Base-by-base conservation (phyloP, 345 rosid genomes). In the Brassica juncea region DNA sequence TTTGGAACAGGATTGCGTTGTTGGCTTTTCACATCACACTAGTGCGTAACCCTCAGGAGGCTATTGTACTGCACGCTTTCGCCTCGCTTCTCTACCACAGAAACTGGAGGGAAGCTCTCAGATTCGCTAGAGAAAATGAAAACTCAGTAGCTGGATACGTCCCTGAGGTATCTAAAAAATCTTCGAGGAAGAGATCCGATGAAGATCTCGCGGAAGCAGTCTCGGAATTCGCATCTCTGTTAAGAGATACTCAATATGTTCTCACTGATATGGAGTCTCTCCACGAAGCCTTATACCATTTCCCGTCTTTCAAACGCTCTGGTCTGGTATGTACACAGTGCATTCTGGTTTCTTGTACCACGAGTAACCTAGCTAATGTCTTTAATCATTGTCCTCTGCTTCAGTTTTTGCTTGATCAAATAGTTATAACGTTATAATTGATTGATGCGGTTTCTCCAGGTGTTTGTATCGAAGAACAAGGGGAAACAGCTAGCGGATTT, bases 21-120 rank as follows among this genome's bases (percentile, higher is more conserved):
- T 83, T 95, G 83, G 93, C 94, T 21, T 90, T 95, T 85, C 99
- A 95, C 86, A 88, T 70, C 42, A 91, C 99, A 81, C 79, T 95
- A 75, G 90, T 89, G 70, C 78, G 82, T 54, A 76, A 85, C 62
- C 97, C 98, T 72, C 99, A 91, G 80, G 90, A 95, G 76, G 89
- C 91, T 69, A 69, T 81, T 80, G 91, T 89, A 15, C 73, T 93
- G 35, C 75, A 80, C 74, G 89, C 90, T 3, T 90, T 93, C 52
- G 98, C 96, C 25, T 92, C 91, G 76, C 82, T 87, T 47, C 87
- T 95, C 15, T 85, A 84, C 82, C 86, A 86, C 72, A 91, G 98
- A 73, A 72, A 80, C 37, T 91, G 97, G 99, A 80, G 82, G 59
- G 82, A 81, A 83, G 97, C 97, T 71, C 54, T 88, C 72, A 75